Percentiles rank a stretch among this genome's conserved stretches.
Conservation (phyloP, 1,284 basidiomycete genomes). For the Macrocystidia cucumis region DNA sequence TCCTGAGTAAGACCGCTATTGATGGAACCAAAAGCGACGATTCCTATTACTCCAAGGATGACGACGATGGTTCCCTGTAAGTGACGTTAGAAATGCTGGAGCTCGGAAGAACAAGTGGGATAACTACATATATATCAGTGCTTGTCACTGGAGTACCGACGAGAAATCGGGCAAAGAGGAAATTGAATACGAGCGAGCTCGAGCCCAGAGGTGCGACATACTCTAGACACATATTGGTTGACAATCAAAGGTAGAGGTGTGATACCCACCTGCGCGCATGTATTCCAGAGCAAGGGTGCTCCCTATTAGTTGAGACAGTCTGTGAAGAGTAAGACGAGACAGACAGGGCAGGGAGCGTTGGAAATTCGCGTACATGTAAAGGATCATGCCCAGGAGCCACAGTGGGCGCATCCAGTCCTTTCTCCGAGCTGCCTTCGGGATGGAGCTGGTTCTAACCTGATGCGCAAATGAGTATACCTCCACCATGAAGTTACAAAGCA, state of each 20-base stretch:
- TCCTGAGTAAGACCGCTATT: conserved; percentile 67
- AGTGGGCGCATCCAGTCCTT: conserved; percentile 72
- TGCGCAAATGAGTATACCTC: conserved; percentile 6
- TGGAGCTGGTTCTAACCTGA: conserved; percentile 60
- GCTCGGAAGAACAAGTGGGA: conserved; percentile 2
- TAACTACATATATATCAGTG: conserved; percentile 71
- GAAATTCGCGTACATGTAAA: conserved; percentile 57
- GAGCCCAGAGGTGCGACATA: conserved; percentile 82
- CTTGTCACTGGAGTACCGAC: conserved; percentile 77
- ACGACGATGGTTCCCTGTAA: conserved; percentile 73
- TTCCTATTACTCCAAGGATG: conserved; percentile 76
- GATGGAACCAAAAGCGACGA: conserved; percentile 80
- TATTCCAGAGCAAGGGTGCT: conserved; percentile 82
- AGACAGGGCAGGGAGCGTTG: conserved; percentile 6
- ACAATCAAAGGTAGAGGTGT: not conserved
- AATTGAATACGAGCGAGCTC: conserved; percentile 83
- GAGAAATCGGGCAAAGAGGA: conserved; percentile 78
- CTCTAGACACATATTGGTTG: conserved; percentile 35
- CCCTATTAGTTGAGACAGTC: conserved; percentile 79
- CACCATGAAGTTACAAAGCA: conserved; percentile 3
- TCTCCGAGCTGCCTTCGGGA: conserved; percentile 62
- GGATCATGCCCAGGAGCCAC: conserved; percentile 77
- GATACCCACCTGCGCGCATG: conserved; percentile 65
- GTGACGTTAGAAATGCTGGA: conserved; percentile 5
- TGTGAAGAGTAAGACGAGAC: conserved; percentile 17